Base-by-base conservation (phyloP, 108 stramenopile species). In the Skeletonema costatum region DNA sequence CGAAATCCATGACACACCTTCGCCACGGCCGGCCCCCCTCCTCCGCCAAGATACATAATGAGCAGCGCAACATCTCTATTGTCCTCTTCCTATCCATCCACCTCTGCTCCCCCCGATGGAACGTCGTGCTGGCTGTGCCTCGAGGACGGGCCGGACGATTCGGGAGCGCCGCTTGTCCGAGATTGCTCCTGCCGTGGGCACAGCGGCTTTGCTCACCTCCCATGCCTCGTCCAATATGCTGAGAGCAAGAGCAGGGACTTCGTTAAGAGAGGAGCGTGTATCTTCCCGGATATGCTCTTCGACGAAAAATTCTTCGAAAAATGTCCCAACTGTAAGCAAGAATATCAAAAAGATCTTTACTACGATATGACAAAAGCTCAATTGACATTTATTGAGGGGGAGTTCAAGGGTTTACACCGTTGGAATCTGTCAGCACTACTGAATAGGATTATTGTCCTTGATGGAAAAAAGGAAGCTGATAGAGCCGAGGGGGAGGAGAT, bases 101-200 rank as follows among this genome's bases (percentile, higher is more conserved):
- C n/a, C n/a, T n/a, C n/a, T n/a, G n/a, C n/a, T n/a, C n/a, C n/a
- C 11, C 39, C 11, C 0, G 39, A 12, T 11, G 39, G 39, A 12
- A 11, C 39, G 32, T 33, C 5, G n/a, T 63, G 62, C 38, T 63
- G 62, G 62, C 0, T 63, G 6, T 63, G 62, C 8, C 38, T 63
- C 25, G 62, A 63, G 5, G 62, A 32, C 0, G 60, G 60, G n/a
- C 60, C 60, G 60, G 32, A 61, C 60, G 60, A 61, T 11, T 61
- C 60, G 60, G 62, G 62, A 33, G 62, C 32, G 21, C 62, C 62
- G 21, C 62, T 63, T n/a, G 62, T 63, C 19, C 62, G 62, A 32
- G 62, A 63, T 63, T 63, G 62, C 62, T 63, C 62, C 16, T 63
- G 62, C 62, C 62, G 62, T 32, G 62, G 62, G 5, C n/a, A n/a